phyloP scores from a whole-genome alignment of 495 filamentous ascomycete genomes.

The Chaetomium fimeti region DNA sequence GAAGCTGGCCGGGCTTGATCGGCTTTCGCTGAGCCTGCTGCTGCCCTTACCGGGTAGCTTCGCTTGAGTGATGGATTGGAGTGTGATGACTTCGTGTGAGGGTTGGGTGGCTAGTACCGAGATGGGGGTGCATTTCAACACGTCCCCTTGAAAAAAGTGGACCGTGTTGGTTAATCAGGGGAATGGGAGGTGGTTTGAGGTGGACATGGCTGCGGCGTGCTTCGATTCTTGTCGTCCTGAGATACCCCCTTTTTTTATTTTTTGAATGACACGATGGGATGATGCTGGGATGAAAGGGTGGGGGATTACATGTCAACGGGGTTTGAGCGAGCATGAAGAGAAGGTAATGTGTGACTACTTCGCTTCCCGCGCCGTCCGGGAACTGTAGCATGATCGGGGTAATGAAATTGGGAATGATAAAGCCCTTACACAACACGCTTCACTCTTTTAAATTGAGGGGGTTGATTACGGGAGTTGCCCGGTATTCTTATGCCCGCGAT shows the following conservation, averaged over 20 bases:
- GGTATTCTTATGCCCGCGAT: background rate
- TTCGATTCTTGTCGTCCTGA: constrained; percentile 27
- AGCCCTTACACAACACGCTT: background rate
- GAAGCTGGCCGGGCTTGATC: constrained; percentile 38
- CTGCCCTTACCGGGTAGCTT: background rate
- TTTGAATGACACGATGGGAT: constrained; percentile 12
- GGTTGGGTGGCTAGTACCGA: background rate
- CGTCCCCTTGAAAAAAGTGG: background rate
- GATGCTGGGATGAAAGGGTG: constrained; percentile 8
- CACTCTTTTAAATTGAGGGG: background rate
- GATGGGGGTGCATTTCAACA: background rate
- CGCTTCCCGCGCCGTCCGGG: too few relatives aligned
- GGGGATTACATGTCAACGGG: background rate
- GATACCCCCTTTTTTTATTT: constrained; percentile 28
- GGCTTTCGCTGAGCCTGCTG: background rate
- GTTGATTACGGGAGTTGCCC: background rate
- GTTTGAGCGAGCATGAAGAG: background rate
- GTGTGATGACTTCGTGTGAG: too few relatives aligned
- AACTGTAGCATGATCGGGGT: background rate
- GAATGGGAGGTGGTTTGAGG: background rate
- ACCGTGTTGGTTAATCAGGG: background rate
- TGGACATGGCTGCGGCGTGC: background rate
- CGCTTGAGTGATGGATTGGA: too few relatives aligned
- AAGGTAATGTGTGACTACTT: background rate
- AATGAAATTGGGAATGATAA: background rate